Base-by-base conservation (phyloP, 2,329 filamentous ascomycete genomes). In the Botrytis medusae region DNA sequence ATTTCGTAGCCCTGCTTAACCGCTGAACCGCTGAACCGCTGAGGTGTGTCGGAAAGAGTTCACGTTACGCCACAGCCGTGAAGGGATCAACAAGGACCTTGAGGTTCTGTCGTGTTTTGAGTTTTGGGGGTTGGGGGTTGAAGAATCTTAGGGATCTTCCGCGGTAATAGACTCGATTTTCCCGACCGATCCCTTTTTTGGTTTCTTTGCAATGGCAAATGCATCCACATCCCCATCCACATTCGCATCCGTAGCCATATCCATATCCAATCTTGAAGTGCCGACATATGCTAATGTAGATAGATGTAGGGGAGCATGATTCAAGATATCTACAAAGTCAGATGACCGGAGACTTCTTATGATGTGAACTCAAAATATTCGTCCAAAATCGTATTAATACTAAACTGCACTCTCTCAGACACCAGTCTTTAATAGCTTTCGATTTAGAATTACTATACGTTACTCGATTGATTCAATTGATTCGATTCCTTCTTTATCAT, bases 71-170 rank as follows among this genome's bases (percentile, higher is more conserved):
- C 29, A 34, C 42, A 48, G n/a, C 22, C 62, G 62, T 46, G n/a
- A 46, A 64, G 63, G 42, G 63, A 37, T 34, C 42, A 0, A n/a
- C 34, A n/a, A 42, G 34, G 34, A 62, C 60, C 42, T 34, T 32
- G 29, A 48, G 62, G 62, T 44, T 65, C 29, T 34, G 62, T 64
- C 62, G 62, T 64, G n/a, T 65, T 48, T 48, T 48, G 63, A 48
- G 12, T 48, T 48, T 51, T n/a, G 48, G 25, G 48, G 37, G 37
- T 37, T 37, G 37, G 48, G 48, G 14, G 14, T 62, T 42, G 60
- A 63, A 44, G 25, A 20, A 20, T 44, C 34, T 22, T 32, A 20
- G 18, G n/a, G 40, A 63, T 63, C 61, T 32, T 44, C 61, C 40
- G 61, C 8, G 40, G 61, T n/a, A 62, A n/a, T 61, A 5, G n/a